Evolutionary conservation across 2,329 filamentous ascomycete species (phyloP).

Genomic region (Colletotrichum nymphaeae): DNA sequence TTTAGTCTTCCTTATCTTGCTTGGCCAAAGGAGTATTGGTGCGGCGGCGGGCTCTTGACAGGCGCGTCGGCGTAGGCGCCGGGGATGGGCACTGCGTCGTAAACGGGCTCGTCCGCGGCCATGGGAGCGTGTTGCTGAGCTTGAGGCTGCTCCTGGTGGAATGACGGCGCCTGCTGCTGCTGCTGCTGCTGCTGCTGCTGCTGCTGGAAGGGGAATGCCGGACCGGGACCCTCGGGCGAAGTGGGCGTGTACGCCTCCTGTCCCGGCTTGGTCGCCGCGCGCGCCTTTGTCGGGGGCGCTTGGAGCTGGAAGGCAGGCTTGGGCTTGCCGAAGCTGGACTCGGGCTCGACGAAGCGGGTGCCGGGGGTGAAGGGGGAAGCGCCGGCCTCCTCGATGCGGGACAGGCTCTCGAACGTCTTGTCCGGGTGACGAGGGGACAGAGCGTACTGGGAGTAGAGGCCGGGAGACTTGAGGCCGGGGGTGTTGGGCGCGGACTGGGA

Average conservation of each 20-base stretch:
- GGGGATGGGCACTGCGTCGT: constrained; percentile 89
- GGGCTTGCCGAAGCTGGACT: constrained; percentile 68
- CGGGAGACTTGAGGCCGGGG: constrained; percentile 80
- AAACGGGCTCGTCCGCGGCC: constrained; percentile 84
- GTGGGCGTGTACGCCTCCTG: constrained; percentile 72
- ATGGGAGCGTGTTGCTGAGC: constrained; percentile 72
- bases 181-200: constrained; percentile 65
- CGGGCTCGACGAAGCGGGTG: constrained; percentile 69
- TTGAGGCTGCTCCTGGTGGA: constrained; percentile 55
- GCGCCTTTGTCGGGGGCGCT: constrained; percentile 83
- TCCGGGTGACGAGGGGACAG: constrained; percentile 55
- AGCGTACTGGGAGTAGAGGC: constrained; percentile 55
- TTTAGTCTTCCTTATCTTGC: constrained; percentile 36
- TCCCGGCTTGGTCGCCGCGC: constrained; percentile 76
- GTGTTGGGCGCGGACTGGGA: constrained; percentile 94
- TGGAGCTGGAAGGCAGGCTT: constrained; percentile 82
- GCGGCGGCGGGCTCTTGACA: constrained; percentile 62
- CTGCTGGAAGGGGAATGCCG: constrained; percentile 47
- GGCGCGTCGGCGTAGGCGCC: constrained; percentile 77
- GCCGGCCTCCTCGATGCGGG: constrained; percentile 49
- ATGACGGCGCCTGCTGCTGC: constrained; percentile 56
- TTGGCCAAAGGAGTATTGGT: constrained; percentile 56
- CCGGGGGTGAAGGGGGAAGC: constrained; percentile 63
- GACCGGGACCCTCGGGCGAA: constrained; percentile 50
- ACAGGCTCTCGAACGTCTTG: constrained; percentile 64